Evolutionary conservation across 2,329 filamentous ascomycete genomes (phyloP).

Genomic region (Botrytis pseudocinerea): DNA sequence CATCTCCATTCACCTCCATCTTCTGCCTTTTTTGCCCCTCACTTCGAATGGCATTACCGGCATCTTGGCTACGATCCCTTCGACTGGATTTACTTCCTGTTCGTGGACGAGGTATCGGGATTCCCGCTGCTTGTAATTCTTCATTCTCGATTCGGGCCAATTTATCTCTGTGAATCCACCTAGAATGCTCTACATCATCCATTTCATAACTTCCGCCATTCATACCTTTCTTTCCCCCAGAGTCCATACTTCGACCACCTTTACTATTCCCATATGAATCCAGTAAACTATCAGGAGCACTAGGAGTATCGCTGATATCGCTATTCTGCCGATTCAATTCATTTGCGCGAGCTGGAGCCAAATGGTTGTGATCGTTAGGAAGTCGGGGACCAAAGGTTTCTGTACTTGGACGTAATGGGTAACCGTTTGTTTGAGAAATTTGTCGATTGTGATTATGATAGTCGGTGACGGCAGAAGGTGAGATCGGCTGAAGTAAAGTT

Average conservation of each 20-base stretch:
- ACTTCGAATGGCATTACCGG: constrained; percentile 37
- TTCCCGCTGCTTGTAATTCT: constrained; percentile 77
- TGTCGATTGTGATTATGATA: constrained; percentile 22
- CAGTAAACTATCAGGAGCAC: constrained; percentile 49
- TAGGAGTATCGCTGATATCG: constrained; percentile 45
- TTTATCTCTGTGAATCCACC: constrained; percentile 87
- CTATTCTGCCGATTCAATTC: constrained; percentile 45
- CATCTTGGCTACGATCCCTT: constrained; percentile 44
- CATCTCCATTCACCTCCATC: constrained; percentile 45
- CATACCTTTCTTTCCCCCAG: constrained; percentile 32
- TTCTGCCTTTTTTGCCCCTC: constrained; percentile 45
- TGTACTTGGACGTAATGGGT: constrained; percentile 12
- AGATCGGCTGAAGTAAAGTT: constrained; percentile 13
- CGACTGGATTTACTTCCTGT: constrained; percentile 51
- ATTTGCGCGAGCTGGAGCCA: constrained; percentile 42
- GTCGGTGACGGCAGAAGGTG: constrained; percentile 9
- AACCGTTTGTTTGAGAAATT: constrained; percentile 29
- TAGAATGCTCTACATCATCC: constrained; percentile 59
- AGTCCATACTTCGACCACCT: constrained; percentile 36
- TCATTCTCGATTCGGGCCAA: constrained; percentile 77
- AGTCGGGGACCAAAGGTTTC: constrained; percentile 20
- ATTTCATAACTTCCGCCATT: constrained; percentile 37
- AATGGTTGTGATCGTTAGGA: constrained; percentile 34
- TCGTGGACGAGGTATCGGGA: constrained; percentile 57
- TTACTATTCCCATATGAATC: constrained; percentile 45